Conservation (phyloP, 2,329 filamentous ascomycete genomes). For the Colletotrichum eleusines region DNA sequence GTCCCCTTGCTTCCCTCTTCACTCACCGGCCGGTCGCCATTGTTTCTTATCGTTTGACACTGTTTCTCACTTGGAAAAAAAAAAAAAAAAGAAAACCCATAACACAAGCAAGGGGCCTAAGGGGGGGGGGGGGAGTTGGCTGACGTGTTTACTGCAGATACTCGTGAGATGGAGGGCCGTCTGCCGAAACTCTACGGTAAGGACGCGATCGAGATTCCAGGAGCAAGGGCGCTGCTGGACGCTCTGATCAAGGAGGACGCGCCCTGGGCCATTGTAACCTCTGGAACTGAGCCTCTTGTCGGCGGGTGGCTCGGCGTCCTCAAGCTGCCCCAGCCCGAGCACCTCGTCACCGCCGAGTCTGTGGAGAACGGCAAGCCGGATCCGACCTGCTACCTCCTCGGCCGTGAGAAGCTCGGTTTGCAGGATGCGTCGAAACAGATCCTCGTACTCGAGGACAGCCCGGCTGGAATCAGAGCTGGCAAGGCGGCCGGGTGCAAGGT, state of each 20-base stretch:
- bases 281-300: slow-evolving; percentile 76
- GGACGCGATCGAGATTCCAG: slow-evolving; percentile 88
- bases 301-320: slow-evolving; percentile 79
- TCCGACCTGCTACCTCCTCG: slow-evolving; percentile 79
- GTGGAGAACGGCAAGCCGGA: slow-evolving; percentile 83
- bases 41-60: not conserved
- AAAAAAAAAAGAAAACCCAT: too few species aligned
- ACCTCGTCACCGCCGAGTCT: slow-evolving; percentile 81
- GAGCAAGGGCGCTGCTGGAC: slow-evolving; percentile 78
- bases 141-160: slow-evolving; percentile 66
- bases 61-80: not conserved
- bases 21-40: not conserved
- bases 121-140: not conserved
- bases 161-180: slow-evolving; percentile 80
- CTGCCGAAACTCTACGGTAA: slow-evolving; percentile 82
- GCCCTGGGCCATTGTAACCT: slow-evolving; percentile 90
- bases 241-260: slow-evolving; percentile 71
- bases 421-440: slow-evolving; percentile 62
- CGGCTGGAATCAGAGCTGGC: slow-evolving; percentile 84
- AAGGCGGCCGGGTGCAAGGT: slow-evolving; percentile 90
- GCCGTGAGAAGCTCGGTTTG: slow-evolving; percentile 70
- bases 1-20: slow-evolving; percentile 30
- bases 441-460: slow-evolving; percentile 89
- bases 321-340: slow-evolving; percentile 72
- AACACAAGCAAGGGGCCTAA: slow-evolving; percentile 14